phyloP scores from a whole-genome alignment of 495 filamentous ascomycete genomes.

The Penicillium paradoxum region DNA sequence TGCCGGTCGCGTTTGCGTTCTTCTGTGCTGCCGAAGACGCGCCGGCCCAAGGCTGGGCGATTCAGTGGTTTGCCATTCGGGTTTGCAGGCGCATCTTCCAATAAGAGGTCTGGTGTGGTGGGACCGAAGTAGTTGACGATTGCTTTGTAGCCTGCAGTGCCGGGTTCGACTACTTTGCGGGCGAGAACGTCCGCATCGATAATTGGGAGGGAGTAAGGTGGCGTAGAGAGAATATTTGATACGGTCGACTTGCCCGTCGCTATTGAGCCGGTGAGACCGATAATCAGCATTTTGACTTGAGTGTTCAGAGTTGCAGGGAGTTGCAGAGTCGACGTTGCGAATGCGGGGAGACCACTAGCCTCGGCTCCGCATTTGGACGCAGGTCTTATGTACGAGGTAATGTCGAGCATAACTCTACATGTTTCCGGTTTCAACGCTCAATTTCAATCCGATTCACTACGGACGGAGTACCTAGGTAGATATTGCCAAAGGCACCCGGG shows the following conservation, averaged over 20 bases:
- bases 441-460: too few relatives aligned
- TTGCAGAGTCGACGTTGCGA: not conserved
- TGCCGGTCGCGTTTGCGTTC: slow-evolving; percentile 60
- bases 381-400: not conserved
- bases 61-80: slow-evolving; percentile 67
- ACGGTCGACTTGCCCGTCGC: slow-evolving; percentile 98
- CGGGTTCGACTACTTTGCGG: slow-evolving; percentile 85
- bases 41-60: slow-evolving; percentile 73
- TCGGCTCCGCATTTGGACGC: slow-evolving; percentile 12
- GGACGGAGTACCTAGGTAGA: too few relatives aligned
- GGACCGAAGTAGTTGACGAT: slow-evolving; percentile 76
- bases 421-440: too few relatives aligned
- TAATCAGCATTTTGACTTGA: slow-evolving; percentile 68
- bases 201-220: slow-evolving; percentile 82
- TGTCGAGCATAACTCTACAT: not conserved
- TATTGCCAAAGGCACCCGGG: too few relatives aligned
- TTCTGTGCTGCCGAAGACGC: slow-evolving; percentile 73
- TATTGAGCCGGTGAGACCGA: slow-evolving; percentile 95
- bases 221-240: slow-evolving; percentile 68
- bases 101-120: slow-evolving; percentile 77
- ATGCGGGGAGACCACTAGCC: slow-evolving; percentile 20
- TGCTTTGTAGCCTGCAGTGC: slow-evolving; percentile 71
- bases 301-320: not conserved
- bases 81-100: slow-evolving; percentile 33
- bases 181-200: slow-evolving; percentile 94